Conservation (phyloP, 2,329 filamentous ascomycete genomes). For the Sclerotinia minor region DNA sequence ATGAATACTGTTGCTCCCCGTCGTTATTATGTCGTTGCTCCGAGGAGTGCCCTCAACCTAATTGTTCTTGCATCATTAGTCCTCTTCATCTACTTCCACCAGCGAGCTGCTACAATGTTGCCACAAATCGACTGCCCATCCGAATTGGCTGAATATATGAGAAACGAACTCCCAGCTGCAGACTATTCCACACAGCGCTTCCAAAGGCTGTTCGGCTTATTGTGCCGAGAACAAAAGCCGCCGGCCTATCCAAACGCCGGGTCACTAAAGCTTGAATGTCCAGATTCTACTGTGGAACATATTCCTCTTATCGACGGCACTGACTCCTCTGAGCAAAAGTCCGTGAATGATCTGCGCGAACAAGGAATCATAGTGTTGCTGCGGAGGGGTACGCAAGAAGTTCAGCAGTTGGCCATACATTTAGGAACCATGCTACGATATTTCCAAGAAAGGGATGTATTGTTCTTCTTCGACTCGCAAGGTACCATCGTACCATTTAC, state of each 20-base stretch:
- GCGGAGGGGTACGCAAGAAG: constrained; percentile 59
- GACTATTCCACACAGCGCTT: background rate
- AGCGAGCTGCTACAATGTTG: background rate
- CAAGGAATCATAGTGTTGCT: constrained; percentile 47
- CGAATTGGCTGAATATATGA: background rate
- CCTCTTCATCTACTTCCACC: background rate
- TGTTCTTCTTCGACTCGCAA: constrained; percentile 60
- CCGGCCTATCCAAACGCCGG: background rate
- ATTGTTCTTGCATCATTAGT: constrained; percentile 5
- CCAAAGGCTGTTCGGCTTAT: background rate
- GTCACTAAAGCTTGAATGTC: background rate
- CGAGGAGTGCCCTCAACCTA: background rate
- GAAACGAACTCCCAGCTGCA: background rate
- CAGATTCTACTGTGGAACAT: background rate
- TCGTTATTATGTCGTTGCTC: background rate
- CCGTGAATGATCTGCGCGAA: constrained; percentile 25
- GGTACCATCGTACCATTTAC: constrained; percentile 49
- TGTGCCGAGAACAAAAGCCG: background rate
- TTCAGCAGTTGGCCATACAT: constrained; percentile 54
- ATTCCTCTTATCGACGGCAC: background rate
- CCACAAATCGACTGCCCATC: background rate
- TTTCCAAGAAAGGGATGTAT: constrained; percentile 46
- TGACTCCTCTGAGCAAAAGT: constrained; percentile 24
- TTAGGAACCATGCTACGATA: constrained; percentile 55
- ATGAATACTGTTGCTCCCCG: background rate